phyloP scores from a whole-genome alignment of 2,329 filamentous ascomycete genomes.

The Capronia americana region DNA sequence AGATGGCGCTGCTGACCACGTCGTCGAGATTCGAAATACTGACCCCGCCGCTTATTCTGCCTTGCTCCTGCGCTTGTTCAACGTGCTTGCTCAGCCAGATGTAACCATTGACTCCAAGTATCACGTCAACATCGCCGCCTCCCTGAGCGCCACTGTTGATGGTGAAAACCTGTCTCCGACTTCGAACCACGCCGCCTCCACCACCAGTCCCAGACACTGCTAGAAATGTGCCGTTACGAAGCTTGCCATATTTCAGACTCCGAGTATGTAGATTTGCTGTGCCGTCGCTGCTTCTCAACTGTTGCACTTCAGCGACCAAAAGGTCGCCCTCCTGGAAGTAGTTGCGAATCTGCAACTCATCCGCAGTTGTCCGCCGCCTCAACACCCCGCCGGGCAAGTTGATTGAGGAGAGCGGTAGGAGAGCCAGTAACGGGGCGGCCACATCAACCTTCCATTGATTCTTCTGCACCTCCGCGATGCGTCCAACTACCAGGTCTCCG shows the following conservation, averaged over 20 bases:
- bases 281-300: conserved; percentile 77
- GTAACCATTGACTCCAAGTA: conserved; percentile 94
- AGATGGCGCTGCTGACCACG: conserved; percentile 80
- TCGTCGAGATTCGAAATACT: conserved; percentile 88
- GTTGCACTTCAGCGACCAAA: conserved; percentile 92
- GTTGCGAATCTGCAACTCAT: conserved; percentile 95
- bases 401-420: conserved; percentile 84
- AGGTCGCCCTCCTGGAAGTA: conserved; percentile 97
- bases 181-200: conserved; percentile 76
- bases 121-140: conserved; percentile 71
- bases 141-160: conserved; percentile 58
- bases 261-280: conserved; percentile 88
- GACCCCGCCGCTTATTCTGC: conserved; percentile 46
- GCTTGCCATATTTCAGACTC: conserved; percentile 89
- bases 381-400: conserved; percentile 94
- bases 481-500: conserved; percentile 90
- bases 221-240: conserved; percentile 90
- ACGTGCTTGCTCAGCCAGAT: conserved; percentile 92
- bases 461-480: conserved; percentile 93
- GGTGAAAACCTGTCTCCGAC: conserved; percentile 86
- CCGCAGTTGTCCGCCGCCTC: conserved; percentile 88
- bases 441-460: conserved; percentile 96
- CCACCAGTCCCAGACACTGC: conserved; percentile 81
- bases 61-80: conserved; percentile 59
- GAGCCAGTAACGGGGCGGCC: conserved; percentile 81